These are phyloP conservation scores for Rubroshorea leprosula DNA, from an alignment of 345 rosid genomes.

Conservation along the genomic window DNA sequence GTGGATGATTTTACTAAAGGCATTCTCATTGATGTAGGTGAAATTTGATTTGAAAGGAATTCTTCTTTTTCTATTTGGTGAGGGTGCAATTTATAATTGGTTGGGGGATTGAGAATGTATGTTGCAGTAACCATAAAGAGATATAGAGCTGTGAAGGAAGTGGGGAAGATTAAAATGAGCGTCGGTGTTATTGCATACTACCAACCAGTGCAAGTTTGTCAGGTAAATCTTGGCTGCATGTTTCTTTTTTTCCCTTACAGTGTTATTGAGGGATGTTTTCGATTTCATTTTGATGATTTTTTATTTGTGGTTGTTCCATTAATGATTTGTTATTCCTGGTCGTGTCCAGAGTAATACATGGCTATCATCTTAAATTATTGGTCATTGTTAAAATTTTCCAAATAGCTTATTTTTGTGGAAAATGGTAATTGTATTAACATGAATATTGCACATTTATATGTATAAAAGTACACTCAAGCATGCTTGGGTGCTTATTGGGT, in stretches of 20 bases:
- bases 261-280: neutral
- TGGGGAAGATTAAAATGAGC: slow-evolving; percentile 75
- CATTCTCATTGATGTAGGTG: slow-evolving; percentile 30
- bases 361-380: neutral
- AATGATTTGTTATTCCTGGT: neutral
- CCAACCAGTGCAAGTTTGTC: slow-evolving; percentile 85
- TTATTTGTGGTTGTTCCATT: neutral
- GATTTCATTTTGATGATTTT: neutral
- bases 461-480: too few species aligned
- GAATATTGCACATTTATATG: too few species aligned
- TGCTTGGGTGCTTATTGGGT: neutral
- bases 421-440: too few species aligned
- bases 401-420: neutral
- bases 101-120: slow-evolving; percentile 70
- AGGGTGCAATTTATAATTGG: slow-evolving; percentile 19
- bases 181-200: slow-evolving; percentile 60
- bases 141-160: slow-evolving; percentile 66
- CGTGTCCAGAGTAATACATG: neutral
- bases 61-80: slow-evolving; percentile 19
- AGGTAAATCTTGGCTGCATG: slow-evolving; percentile 35
- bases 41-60: slow-evolving; percentile 16
- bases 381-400: neutral
- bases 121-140: slow-evolving; percentile 61
- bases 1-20: neutral
- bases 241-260: neutral